These are phyloP conservation scores for Austroboletus niveus DNA, from an alignment of 1,284 basidiomycete genomes.

Conservation along the genomic window DNA sequence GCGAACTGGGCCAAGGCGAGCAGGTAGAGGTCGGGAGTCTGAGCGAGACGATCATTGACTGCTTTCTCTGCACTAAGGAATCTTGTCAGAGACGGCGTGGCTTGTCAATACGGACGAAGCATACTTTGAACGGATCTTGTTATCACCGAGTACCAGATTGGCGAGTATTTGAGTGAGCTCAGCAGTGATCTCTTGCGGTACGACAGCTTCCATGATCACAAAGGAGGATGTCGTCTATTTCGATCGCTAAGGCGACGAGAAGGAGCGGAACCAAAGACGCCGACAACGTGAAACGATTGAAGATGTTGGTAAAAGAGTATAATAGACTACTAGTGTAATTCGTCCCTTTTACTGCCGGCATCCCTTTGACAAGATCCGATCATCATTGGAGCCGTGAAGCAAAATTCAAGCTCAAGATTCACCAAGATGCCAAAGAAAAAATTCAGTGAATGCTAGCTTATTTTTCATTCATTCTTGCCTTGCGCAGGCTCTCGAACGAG, in stretches of 20 bases:
- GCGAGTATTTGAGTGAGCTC: slow-evolving; percentile 80
- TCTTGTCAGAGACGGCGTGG: slow-evolving; percentile 2
- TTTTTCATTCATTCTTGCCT: too few relatives aligned
- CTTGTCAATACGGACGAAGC: not conserved
- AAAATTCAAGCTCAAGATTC: too few relatives aligned
- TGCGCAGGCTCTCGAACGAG: too few relatives aligned
- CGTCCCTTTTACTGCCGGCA: too few relatives aligned
- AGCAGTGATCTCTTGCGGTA: slow-evolving; percentile 61
- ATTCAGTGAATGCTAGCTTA: too few relatives aligned
- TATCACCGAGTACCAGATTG: slow-evolving; percentile 77
- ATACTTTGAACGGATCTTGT: slow-evolving; percentile 65
- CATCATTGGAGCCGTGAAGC: too few relatives aligned
- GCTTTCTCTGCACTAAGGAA: slow-evolving; percentile 66
- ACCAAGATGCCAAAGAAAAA: too few relatives aligned
- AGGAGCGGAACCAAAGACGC: not conserved
- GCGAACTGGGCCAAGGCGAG: slow-evolving; percentile 75
- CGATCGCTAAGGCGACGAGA: slow-evolving; percentile 3
- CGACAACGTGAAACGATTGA: not conserved
- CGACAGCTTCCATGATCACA: slow-evolving; percentile 43
- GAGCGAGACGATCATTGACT: slow-evolving; percentile 71
- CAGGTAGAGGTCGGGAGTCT: slow-evolving; percentile 73
- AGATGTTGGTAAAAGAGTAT: too few relatives aligned
- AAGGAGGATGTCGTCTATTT: not conserved
- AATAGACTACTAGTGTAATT: too few relatives aligned
- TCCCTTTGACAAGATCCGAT: too few relatives aligned